These are phyloP conservation scores for Gossypium arboreum DNA, from an alignment of 345 rosid genomes.

Conservation along the genomic window DNA sequence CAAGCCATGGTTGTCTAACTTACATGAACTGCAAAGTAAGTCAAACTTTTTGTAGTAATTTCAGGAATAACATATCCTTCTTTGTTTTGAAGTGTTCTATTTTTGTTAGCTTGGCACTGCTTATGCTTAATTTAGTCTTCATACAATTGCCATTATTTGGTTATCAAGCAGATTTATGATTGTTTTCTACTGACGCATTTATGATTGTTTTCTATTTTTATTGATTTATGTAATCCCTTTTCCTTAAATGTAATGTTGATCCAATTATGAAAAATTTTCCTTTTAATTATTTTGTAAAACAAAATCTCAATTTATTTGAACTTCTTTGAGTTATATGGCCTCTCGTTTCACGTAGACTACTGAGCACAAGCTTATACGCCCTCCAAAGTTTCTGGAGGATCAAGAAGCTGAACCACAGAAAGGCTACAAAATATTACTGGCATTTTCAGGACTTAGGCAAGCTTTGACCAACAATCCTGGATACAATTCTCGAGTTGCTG, in stretches of 20 bases:
- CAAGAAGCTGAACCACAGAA: constrained; percentile 23
- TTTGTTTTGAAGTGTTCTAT: not conserved
- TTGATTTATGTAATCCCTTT: not conserved
- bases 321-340: constrained; percentile 9
- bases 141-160: not conserved
- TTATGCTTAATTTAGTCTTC: not conserved
- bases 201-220: not conserved
- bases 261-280: not conserved
- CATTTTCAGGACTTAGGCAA: constrained; percentile 89
- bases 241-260: not conserved
- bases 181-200: not conserved
- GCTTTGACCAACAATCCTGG: constrained; percentile 89
- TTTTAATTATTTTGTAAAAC: not conserved
- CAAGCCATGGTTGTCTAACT: constrained; percentile 73
- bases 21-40: constrained; percentile 92
- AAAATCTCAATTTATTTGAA: not conserved
- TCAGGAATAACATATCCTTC: not conserved
- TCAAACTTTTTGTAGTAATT: not conserved
- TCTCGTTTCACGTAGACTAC: constrained; percentile 56
- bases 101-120: not conserved
- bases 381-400: constrained; percentile 24
- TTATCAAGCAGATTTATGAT: not conserved
- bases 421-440: constrained; percentile 77
- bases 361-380: constrained; percentile 65
- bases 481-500: constrained; percentile 82